These are phyloP conservation scores for Aspergillus niger DNA, from an alignment of 2,329 filamentous ascomycete species.

Conservation along the genomic window DNA sequence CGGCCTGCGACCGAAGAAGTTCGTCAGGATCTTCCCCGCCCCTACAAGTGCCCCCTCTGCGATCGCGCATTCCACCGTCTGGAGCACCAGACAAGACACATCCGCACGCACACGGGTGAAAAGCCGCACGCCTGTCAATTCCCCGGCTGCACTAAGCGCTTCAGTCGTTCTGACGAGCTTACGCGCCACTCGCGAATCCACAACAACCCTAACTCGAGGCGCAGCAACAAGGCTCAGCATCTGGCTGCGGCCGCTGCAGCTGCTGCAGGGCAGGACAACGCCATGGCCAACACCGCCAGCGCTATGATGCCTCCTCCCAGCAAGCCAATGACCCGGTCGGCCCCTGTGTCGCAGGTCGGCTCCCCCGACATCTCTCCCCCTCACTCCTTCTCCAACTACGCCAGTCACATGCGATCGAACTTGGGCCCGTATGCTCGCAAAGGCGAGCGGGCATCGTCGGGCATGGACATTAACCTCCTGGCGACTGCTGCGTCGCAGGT, in stretches of 20 bases:
- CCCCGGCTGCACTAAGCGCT: slow-evolving; percentile 93
- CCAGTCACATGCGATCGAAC: slow-evolving; percentile 59
- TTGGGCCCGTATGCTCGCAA: slow-evolving; percentile 57
- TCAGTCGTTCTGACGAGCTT: slow-evolving; percentile 93
- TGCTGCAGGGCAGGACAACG: slow-evolving; percentile 55
- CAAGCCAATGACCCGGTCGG: slow-evolving; percentile 81
- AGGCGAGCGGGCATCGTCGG: slow-evolving; percentile 52
- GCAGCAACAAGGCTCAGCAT: slow-evolving; percentile 80
- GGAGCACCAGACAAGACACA: slow-evolving; percentile 90
- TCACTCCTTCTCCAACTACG: slow-evolving; percentile 72
- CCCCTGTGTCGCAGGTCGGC: slow-evolving; percentile 78
- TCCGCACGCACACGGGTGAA: slow-evolving; percentile 95
- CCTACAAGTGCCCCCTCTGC: slow-evolving; percentile 98
- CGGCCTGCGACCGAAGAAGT: slow-evolving; percentile 61
- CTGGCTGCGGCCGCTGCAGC: slow-evolving; percentile 61
- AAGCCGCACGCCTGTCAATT: slow-evolving; percentile 97
- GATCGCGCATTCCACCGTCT: slow-evolving; percentile 98
- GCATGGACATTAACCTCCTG: slow-evolving; percentile 67
- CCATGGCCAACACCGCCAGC: slow-evolving; percentile 45
- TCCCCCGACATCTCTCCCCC: slow-evolving; percentile 97
- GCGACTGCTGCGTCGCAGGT: slow-evolving; percentile 69
- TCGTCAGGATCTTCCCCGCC: slow-evolving; percentile 82
- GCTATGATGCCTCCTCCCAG: slow-evolving; percentile 79
- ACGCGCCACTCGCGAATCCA: slow-evolving; percentile 97
- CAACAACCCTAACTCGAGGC: slow-evolving; percentile 95